Conservation (phyloP, 2,329 filamentous ascomycete species). For the Aspergillus chevalieri region DNA sequence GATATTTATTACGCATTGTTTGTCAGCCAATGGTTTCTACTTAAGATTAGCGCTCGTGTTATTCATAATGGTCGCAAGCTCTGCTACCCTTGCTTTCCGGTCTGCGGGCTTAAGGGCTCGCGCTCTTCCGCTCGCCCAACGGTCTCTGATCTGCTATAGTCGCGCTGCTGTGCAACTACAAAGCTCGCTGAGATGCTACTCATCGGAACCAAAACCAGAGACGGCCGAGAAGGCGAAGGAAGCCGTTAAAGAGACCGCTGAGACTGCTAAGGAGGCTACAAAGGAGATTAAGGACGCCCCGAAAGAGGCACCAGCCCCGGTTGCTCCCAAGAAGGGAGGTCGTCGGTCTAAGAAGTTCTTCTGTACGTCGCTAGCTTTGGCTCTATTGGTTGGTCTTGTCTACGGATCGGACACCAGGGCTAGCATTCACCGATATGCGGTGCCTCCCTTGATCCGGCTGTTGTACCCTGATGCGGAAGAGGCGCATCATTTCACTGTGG, state of each 20-base stretch:
- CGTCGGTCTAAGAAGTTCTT: slow-evolving; percentile 25
- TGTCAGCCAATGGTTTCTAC: not conserved
- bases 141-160: slow-evolving; percentile 15
- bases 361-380: slow-evolving; percentile 50
- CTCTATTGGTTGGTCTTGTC: slow-evolving; percentile 50
- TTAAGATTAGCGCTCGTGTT: not conserved
- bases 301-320: slow-evolving; percentile 9
- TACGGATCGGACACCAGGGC: slow-evolving; percentile 71
- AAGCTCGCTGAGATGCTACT: slow-evolving; percentile 13
- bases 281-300: slow-evolving; percentile 10
- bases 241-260: not conserved
- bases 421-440: slow-evolving; percentile 61
- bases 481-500: slow-evolving; percentile 76
- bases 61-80: slow-evolving; percentile 16
- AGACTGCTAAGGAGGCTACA: slow-evolving; percentile 8
- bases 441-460: slow-evolving; percentile 44
- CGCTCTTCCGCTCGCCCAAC: slow-evolving; percentile 13
- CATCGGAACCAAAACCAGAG: slow-evolving; percentile 13
- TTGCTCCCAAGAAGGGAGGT: slow-evolving; percentile 23
- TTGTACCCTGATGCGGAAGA: slow-evolving; percentile 59
- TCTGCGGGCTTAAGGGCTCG: slow-evolving; percentile 20
- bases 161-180: slow-evolving; percentile 10
- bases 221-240: not conserved
- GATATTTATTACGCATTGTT: too few species aligned
- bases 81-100: slow-evolving; percentile 21